Evolutionary conservation across 306 rosid species (phyloP), one percentile per base, ranked within the genome.

Genomic region (Inga leiocalycina): DNA sequence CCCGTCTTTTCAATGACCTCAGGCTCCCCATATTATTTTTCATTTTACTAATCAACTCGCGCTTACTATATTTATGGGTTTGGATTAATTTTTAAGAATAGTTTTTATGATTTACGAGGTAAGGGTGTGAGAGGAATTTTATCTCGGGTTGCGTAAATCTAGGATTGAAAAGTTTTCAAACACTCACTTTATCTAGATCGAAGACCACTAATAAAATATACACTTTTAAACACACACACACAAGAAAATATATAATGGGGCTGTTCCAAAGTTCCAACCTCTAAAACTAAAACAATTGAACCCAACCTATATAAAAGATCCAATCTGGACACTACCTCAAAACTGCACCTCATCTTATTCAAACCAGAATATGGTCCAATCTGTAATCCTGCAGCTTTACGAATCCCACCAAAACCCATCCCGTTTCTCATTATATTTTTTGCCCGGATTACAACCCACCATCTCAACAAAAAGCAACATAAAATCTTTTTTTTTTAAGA

Each of bases 201-300:
- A 84, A 77, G 83, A 57, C 49, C 54, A 46, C 68, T 52, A 6
- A 14, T 20, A 2, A 39, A 80, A 80, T n/a, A 57, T n/a, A 2
- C 30, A 57, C 64, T 57, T 20, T 57, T 8, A 56, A 56, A 54
- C 54, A 49, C 0, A 45, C 54, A 56, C 8, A 7, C n/a, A 4
- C 3, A 54, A 9, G 14, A 48, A 13, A 54, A 54, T 17, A 17
- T 3, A 49, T 16, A 79, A 71, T 34, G 57, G 77, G n/a, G 32
- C 9, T 71, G 84, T 77, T n/a, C 89, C 89, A 70, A 70, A 73
- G 77, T 52, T 67, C 85, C 87, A 87, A 87, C 84, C 34, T 39
- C 44, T 43, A 27, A 20, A 57, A n/a, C 64, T 8, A 4, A 71
- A 86, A 86, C 72, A 62, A 76, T 83, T 86, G 74, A 83, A 80